phyloP scores from a whole-genome alignment of 352 stramenopile species.

The Halophytophthora polymorphica region DNA sequence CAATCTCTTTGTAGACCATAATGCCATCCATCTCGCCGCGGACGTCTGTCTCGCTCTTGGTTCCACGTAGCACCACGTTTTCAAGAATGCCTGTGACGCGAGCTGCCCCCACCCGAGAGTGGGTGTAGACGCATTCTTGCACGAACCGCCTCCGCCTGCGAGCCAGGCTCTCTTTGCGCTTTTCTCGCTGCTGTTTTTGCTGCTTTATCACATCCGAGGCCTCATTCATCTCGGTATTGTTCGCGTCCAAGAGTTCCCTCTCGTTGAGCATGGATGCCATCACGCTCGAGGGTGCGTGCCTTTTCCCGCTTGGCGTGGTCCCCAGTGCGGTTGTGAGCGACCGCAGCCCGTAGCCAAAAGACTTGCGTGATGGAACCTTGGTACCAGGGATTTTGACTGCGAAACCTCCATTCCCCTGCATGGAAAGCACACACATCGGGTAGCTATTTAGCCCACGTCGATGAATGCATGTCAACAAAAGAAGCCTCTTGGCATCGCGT shows the following conservation, averaged over 20 bases:
- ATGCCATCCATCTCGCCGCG: slow-evolving; percentile 43
- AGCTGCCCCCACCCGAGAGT: slow-evolving; percentile 23
- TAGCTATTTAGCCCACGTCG: neutral
- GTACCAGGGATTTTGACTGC: neutral
- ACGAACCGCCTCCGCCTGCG: slow-evolving; percentile 60
- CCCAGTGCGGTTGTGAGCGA: slow-evolving; percentile 54
- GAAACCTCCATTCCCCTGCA: slow-evolving; percentile 9
- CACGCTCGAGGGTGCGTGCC: slow-evolving; percentile 19
- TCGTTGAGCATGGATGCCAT: slow-evolving; percentile 24
- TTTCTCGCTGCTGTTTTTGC: slow-evolving; percentile 45
- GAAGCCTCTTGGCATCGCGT: slow-evolving; percentile 3
- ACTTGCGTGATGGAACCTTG: slow-evolving; percentile 37
- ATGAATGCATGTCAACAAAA: slow-evolving; percentile 1
- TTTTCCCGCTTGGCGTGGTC: slow-evolving; percentile 22
- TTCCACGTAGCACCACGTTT: slow-evolving; percentile 39
- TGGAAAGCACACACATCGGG: neutral
- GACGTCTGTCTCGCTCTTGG: slow-evolving; percentile 42
- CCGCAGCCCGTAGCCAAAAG: slow-evolving; percentile 58
- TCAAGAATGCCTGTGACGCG: slow-evolving; percentile 40
- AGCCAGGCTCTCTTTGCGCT: slow-evolving; percentile 48
- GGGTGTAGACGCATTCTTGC: slow-evolving; percentile 41
- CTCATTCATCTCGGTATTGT: slow-evolving; percentile 23
- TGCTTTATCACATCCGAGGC: slow-evolving; percentile 35
- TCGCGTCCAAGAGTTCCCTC: slow-evolving; percentile 22
- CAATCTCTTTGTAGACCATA: slow-evolving; percentile 66